Percentiles rank a stretch among this genome's conserved stretches.
phyloP scores from a whole-genome alignment of 2,329 filamentous ascomycete species.

The Alternaria brassicae region DNA sequence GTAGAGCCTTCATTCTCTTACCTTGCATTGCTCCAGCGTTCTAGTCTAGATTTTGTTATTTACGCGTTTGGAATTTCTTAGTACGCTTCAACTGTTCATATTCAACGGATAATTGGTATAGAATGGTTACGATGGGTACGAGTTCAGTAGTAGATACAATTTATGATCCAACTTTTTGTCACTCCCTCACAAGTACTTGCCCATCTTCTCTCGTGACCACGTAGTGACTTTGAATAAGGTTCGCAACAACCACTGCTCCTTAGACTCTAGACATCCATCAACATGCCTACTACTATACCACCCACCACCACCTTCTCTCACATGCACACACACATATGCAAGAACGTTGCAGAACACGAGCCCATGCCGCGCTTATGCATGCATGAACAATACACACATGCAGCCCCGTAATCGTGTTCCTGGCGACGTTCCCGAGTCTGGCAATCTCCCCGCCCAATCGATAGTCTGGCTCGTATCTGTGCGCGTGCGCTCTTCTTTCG shows the following conservation, averaged over 20 bases:
- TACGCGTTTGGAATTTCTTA: conserved; percentile 11
- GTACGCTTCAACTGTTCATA: conserved; percentile 20
- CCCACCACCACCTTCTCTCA: too few relatives aligned
- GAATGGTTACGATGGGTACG: conserved; percentile 45
- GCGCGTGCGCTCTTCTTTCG: background rate
- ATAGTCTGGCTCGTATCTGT: conserved; percentile 16
- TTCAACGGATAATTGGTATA: conserved; percentile 16
- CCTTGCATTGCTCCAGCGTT: conserved; percentile 37
- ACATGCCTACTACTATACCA: too few relatives aligned
- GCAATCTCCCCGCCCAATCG: conserved; percentile 8
- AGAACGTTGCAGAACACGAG: background rate
- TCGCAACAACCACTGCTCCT: background rate
- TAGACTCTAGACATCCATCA: background rate
- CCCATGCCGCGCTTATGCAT: conserved; percentile 5
- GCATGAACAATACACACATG: background rate
- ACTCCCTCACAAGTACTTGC: background rate
- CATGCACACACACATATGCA: background rate
- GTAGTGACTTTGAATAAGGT: background rate
- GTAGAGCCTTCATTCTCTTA: conserved; percentile 20
- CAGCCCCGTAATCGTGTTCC: conserved; percentile 5
- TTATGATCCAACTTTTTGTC: conserved; percentile 44
- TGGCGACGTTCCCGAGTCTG: conserved; percentile 1
- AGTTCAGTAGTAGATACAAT: conserved; percentile 67
- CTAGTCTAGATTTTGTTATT: background rate
- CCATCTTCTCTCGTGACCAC: background rate